Evolutionary conservation across 2,329 filamentous ascomycete species (phyloP).

Genomic region (Furcasterigmium furcatum): DNA sequence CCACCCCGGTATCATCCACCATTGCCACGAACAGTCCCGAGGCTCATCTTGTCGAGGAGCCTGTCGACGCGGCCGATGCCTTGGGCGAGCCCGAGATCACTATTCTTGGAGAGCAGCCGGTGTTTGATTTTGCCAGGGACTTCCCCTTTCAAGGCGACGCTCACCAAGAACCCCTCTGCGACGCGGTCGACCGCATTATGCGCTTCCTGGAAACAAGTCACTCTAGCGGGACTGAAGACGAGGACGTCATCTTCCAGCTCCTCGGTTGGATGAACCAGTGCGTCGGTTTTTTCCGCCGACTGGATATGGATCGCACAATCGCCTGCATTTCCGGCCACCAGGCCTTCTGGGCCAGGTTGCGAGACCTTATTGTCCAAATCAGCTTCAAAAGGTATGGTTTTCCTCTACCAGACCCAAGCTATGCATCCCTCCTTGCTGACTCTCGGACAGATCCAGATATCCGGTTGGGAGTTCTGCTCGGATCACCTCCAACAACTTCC

Average conservation of each 20-base stretch:
- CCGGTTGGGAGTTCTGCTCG: constrained; percentile 20
- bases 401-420: background rate
- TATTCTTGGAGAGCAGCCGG: constrained; percentile 8
- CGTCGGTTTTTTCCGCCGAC: constrained; percentile 33
- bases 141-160: constrained; percentile 40
- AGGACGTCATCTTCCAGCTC: constrained; percentile 39
- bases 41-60: constrained; percentile 37
- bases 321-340: constrained; percentile 40
- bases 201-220: constrained; percentile 31
- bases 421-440: background rate
- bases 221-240: constrained; percentile 22
- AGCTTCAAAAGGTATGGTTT: background rate
- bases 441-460: constrained; percentile 1
- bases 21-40: constrained; percentile 40
- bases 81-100: constrained; percentile 20
- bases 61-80: constrained; percentile 27
- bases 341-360: constrained; percentile 50
- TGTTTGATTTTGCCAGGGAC: constrained; percentile 35
- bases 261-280: constrained; percentile 49
- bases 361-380: constrained; percentile 40
- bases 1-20: constrained; percentile 27
- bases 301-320: constrained; percentile 29
- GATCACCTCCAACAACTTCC: constrained; percentile 30
- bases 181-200: constrained; percentile 29
- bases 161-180: constrained; percentile 19